A percentile compares a stretch with the other conserved stretches of the same genome.
phyloP scores from a whole-genome alignment of 2,329 filamentous ascomycete genomes.

The Hysterium pulicare region DNA sequence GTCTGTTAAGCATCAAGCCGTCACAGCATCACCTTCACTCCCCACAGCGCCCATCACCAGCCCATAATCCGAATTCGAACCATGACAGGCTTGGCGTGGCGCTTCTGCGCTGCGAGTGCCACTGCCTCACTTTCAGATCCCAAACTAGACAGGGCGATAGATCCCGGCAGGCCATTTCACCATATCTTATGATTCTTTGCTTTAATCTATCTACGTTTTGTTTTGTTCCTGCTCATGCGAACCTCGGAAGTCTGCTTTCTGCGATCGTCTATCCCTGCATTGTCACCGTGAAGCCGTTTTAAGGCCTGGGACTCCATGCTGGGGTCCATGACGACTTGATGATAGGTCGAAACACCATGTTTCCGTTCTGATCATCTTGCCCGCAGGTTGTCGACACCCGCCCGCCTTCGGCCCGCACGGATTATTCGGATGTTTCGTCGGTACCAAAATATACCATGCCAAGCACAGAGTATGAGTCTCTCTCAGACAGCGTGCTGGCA shows the following conservation, averaged over 20 bases:
- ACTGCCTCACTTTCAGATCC: constrained; percentile 3
- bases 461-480: constrained; percentile 78
- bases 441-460: constrained; percentile 91
- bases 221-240: constrained; percentile 13
- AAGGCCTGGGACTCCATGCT: not conserved
- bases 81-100: constrained; percentile 1
- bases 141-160: not conserved
- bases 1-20: not conserved
- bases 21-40: not conserved
- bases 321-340: not conserved
- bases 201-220: constrained; percentile 5
- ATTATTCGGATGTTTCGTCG: constrained; percentile 75
- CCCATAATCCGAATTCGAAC: not conserved
- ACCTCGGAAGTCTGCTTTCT: constrained; percentile 9
- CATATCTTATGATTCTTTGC: not conserved
- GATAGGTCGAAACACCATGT: not conserved
- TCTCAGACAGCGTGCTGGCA: constrained; percentile 82
- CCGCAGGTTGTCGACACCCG: constrained; percentile 74
- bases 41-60: not conserved
- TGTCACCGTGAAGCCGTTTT: not conserved
- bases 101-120: not conserved
- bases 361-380: constrained; percentile 18
- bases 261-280: constrained; percentile 13
- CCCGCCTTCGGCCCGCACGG: constrained; percentile 69
- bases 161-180: not conserved